A percentile compares a stretch with the other conserved stretches of the same genome.
Evolutionary conservation across 2,329 filamentous ascomycete species (phyloP).

Genomic region (Metarhizium brunneum): DNA sequence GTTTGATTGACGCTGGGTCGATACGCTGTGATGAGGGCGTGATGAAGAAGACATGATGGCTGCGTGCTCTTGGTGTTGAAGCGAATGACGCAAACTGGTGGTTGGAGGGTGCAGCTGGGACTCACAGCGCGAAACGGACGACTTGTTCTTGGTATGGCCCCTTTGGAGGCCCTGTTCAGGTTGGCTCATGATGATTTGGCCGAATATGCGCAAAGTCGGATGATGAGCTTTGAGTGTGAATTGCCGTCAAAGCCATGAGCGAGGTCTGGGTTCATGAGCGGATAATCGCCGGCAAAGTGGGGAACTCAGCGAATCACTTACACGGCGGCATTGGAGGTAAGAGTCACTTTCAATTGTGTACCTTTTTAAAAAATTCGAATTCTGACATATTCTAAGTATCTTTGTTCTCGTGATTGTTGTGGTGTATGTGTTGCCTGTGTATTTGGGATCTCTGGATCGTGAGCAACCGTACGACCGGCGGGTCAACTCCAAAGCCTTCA

Average conservation of each 20-base stretch:
- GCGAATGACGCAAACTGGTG: not conserved
- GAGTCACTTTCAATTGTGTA: too few species aligned
- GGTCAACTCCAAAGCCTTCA: too few species aligned
- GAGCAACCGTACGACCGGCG: too few species aligned
- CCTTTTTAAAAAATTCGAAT: not conserved
- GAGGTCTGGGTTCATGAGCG: not conserved
- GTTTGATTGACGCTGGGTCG: not conserved
- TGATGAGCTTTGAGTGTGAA: not conserved
- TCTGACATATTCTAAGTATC: too few species aligned
- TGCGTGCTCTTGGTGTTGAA: not conserved
- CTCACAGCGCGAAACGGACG: slow-evolving; percentile 8
- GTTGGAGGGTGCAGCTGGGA: not conserved
- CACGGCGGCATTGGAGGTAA: not conserved
- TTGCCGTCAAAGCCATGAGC: not conserved
- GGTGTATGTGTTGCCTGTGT: too few species aligned
- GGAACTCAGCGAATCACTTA: not conserved
- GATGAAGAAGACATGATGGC: not conserved
- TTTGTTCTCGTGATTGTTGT: too few species aligned
- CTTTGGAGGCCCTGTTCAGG: not conserved
- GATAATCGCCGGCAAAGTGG: slow-evolving; percentile 1
- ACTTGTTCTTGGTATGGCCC: slow-evolving; percentile 6
- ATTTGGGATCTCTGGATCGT: too few species aligned
- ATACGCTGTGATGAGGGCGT: not conserved
- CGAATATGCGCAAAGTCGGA: not conserved
- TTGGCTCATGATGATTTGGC: slow-evolving; percentile 5